Evolutionary conservation across 805 yeast species (phyloP).

Genomic region (Kregervanrija pseudodelftensis): DNA sequence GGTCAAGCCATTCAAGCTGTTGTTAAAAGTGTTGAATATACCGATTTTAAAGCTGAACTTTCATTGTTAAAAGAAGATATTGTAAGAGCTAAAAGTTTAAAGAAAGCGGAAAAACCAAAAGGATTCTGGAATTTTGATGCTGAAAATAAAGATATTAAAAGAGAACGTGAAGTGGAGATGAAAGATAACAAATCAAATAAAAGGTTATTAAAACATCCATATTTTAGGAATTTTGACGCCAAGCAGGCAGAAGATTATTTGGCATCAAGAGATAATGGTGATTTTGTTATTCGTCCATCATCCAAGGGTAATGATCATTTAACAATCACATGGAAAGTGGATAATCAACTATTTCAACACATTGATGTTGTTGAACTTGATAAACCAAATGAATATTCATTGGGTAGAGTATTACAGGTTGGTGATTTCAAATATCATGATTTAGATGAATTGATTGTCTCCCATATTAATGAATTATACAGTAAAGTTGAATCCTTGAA

Average conservation of each 20-base stretch:
- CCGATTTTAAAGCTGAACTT: conserved; percentile 65
- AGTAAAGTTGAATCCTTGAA: conserved; percentile 78
- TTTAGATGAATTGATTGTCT: conserved; percentile 86
- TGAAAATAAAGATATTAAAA: conserved; percentile 57
- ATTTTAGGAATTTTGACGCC: conserved; percentile 75
- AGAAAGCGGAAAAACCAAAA: conserved; percentile 39
- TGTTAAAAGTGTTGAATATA: conserved; percentile 62
- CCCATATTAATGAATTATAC: conserved; percentile 79
- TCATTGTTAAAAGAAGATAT: conserved; percentile 66
- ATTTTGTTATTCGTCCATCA: conserved; percentile 89
- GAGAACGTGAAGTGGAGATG: conserved; percentile 53
- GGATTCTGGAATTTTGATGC: conserved; percentile 76
- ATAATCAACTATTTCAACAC: conserved; percentile 85
- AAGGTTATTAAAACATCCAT: conserved; percentile 85
- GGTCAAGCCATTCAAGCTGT: conserved; percentile 89
- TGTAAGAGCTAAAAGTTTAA: conserved; percentile 42
- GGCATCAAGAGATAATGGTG: conserved; percentile 86
- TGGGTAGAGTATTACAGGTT: conserved; percentile 55
- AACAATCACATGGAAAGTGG: conserved; percentile 95
- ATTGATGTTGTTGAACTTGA: conserved; percentile 75
- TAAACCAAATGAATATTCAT: conserved; percentile 53
- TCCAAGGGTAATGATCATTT: conserved; percentile 82
- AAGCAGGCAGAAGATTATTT: conserved; percentile 89
- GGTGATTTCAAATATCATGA: conserved; percentile 69
- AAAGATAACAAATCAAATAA: conserved; percentile 61